Evolutionary conservation across 176 grass and related monocot genomes (phyloP).

Genomic region (Rhynchospora tenuis): DNA sequence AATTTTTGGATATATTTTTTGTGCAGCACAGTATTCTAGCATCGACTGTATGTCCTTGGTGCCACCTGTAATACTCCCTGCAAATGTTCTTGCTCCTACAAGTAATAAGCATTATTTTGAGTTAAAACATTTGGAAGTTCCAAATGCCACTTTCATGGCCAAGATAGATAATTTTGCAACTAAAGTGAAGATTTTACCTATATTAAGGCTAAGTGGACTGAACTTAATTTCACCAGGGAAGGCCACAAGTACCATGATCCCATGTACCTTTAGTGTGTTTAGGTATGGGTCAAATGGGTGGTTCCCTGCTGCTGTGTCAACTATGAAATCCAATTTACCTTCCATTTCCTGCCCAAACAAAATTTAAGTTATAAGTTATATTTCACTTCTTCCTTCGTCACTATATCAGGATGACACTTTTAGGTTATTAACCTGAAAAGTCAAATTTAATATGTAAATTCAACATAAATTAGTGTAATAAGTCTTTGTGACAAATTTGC

Average conservation of each 20-base stretch:
- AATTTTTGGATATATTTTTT: constrained; percentile 66
- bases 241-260: constrained; percentile 45
- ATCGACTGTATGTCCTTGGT: constrained; percentile 59
- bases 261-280: constrained; percentile 56
- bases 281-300: constrained; percentile 85
- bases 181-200: constrained; percentile 27
- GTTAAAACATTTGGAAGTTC: neutral
- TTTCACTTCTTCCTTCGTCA: neutral
- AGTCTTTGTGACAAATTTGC: neutral
- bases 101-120: neutral
- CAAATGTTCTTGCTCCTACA: constrained; percentile 47
- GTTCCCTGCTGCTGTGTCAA: constrained; percentile 64
- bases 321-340: constrained; percentile 62
- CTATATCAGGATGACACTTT: neutral
- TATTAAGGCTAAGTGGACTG: constrained; percentile 46
- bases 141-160: neutral
- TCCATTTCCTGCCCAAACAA: constrained; percentile 44
- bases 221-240: constrained; percentile 64
- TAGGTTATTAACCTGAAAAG: neutral
- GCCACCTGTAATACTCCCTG: constrained; percentile 50
- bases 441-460: neutral
- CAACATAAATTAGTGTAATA: no score
- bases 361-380: constrained; percentile 10
- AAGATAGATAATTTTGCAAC: neutral
- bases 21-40: constrained; percentile 58